phyloP scores from a whole-genome alignment of 2,329 filamentous ascomycete genomes.

The Exophiala xenobiotica region DNA sequence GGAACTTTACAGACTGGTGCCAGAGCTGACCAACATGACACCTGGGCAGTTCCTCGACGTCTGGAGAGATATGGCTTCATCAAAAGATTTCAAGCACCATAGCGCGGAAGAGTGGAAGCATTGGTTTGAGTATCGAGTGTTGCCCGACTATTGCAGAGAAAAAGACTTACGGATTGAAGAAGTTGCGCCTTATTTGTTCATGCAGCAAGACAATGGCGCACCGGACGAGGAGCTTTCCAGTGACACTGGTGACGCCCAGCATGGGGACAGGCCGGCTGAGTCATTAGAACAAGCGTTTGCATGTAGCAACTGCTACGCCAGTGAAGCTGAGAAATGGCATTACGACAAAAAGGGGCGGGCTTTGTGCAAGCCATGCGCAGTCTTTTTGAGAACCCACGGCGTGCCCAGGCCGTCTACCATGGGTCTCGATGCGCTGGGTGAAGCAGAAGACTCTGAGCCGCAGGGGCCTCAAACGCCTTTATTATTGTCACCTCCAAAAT shows the following conservation, averaged over 20 bases:
- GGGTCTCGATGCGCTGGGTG: not conserved
- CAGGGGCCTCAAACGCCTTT: not conserved
- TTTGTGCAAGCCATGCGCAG: constrained; percentile 15
- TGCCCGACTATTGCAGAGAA: constrained; percentile 28
- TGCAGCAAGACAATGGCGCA: not conserved
- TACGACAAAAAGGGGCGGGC: constrained; percentile 9
- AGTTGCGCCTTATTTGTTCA: constrained; percentile 17
- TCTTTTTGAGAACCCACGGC: constrained; percentile 11
- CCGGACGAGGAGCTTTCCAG: not conserved
- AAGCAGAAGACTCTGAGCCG: not conserved
- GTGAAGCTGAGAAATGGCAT: constrained; percentile 9
- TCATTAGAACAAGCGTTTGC: no score
- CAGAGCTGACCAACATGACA: constrained; percentile 27
- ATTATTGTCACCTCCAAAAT: not conserved
- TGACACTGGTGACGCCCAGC: not conserved
- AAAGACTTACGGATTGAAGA: constrained; percentile 16
- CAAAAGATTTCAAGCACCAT: constrained; percentile 20
- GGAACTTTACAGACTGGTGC: constrained; percentile 29
- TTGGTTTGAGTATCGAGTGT: constrained; percentile 23
- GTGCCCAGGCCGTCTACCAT: constrained; percentile 14
- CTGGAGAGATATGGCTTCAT: constrained; percentile 32
- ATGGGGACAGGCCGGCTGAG: not conserved
- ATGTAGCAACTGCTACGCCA: constrained; percentile 20
- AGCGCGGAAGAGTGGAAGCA: constrained; percentile 24
- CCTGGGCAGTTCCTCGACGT: constrained; percentile 24